Evolutionary conservation across 371 early-diverging fungal species (phyloP), one percentile per base, ranked within the genome.

Genomic region (Saksenaea oblongispora): DNA sequence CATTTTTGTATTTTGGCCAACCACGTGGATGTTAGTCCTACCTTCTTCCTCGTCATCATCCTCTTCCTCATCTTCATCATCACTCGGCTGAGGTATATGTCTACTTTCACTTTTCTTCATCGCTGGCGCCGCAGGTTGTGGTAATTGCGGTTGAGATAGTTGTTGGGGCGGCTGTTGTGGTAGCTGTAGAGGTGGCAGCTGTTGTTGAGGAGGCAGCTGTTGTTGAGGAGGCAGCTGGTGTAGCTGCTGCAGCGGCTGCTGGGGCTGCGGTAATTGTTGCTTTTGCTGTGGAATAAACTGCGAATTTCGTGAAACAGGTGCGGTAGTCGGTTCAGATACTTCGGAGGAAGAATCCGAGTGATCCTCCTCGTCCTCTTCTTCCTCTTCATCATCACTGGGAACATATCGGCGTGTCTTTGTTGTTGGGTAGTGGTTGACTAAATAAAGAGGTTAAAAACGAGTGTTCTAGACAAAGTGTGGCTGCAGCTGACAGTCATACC

Each of bases 371-470:
- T 65, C 64, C 4, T 62, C 67, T 0, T 64, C 66, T 5, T 73
- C 70, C 0, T 63, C 63, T 60, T 75, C 75, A 61, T 75, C 75
- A 36, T 75, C 75, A 44, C 75, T 73, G 8, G 74, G 74, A 36
- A 66, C 59, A 58, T 58, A 64, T 26, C 59, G 47, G 17, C 67
- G 73, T 17, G 24, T 41, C 26, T 58, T 27, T 57, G 62, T 67
- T 62, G 55, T 11, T 0, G 31, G 56, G n/a, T 31, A 7, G 31
- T 31, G 31, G 7, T 55, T 55, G 56, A 55, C 56, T 28, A 35
- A 11, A 28, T 14, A 55, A 35, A 18, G n/a, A 14, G 56, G 22
- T 15, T n/a, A 24, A 35, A 57, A 22, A 26, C 18, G 28, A 37
- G 22, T 5, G 53, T 27, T 42, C 36, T 55, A 26, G 34, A 39